Evolutionary conservation across 139 green algal genomes (phyloP).

Genomic region (Pseudopediastrum boryanum): DNA sequence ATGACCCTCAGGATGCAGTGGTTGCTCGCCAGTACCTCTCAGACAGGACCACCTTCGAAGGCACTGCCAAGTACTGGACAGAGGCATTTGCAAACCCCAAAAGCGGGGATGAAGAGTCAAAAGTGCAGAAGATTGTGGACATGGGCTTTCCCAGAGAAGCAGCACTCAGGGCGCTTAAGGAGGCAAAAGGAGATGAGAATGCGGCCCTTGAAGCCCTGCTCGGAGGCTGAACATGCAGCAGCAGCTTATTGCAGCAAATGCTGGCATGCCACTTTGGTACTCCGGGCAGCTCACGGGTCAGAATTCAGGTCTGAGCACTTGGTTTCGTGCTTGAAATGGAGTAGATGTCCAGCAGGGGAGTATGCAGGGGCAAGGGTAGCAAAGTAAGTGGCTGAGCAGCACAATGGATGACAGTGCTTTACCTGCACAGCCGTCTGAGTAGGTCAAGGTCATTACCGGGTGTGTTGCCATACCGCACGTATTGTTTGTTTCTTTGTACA

Average conservation of each 20-base stretch:
- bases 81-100: slow-evolving; percentile 55
- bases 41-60: slow-evolving; percentile 64
- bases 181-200: slow-evolving; percentile 72
- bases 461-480: too few relatives aligned
- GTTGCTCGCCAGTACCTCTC: slow-evolving; percentile 92
- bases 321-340: too few relatives aligned
- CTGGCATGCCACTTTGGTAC: not conserved
- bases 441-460: too few relatives aligned
- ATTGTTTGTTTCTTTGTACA: too few relatives aligned
- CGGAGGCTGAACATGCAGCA: slow-evolving; percentile 19
- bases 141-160: slow-evolving; percentile 81
- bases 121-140: slow-evolving; percentile 63
- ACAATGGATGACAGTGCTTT: too few relatives aligned
- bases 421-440: too few relatives aligned
- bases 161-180: slow-evolving; percentile 59
- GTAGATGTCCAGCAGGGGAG: too few relatives aligned
- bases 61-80: slow-evolving; percentile 71
- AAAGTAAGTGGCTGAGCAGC: too few relatives aligned
- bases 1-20: slow-evolving; percentile 96
- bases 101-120: not conserved
- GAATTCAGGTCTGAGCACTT: too few relatives aligned
- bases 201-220: slow-evolving; percentile 80
- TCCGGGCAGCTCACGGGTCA: too few relatives aligned
- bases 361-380: too few relatives aligned
- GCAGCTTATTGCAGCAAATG: not conserved